phyloP scores from a whole-genome alignment of 495 filamentous ascomycete genomes.

The Paragyromitra xinjiangensis region DNA sequence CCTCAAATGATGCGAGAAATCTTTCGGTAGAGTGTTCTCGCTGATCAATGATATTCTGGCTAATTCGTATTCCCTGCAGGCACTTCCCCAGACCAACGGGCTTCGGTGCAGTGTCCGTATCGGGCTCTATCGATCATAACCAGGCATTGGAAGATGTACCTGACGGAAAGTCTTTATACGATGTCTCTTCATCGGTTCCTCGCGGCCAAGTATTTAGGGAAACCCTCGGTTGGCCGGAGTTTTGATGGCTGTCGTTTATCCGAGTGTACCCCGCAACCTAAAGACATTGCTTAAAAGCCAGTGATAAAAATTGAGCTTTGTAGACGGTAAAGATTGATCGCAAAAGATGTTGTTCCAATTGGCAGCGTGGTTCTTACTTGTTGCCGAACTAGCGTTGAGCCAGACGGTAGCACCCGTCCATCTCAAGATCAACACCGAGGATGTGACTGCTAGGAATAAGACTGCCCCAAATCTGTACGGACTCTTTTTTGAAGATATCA shows the following conservation, averaged over 20 bases:
- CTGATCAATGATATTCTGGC: slow-evolving; percentile 6
- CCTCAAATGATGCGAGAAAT: slow-evolving; percentile 22
- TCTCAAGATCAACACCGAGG: slow-evolving; percentile 29
- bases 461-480: slow-evolving; percentile 35
- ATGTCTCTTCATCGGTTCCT: not conserved
- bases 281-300: slow-evolving; percentile 17
- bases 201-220: not conserved
- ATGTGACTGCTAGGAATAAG: slow-evolving; percentile 36
- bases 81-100: not conserved
- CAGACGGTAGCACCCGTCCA: slow-evolving; percentile 26
- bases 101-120: not conserved
- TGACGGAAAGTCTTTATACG: not conserved
- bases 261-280: slow-evolving; percentile 15
- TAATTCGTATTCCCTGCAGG: slow-evolving; percentile 23
- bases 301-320: not conserved
- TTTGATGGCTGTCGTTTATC: slow-evolving; percentile 11
- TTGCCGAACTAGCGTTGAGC: not conserved
- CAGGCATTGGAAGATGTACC: not conserved
- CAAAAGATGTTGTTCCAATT: slow-evolving; percentile 15
- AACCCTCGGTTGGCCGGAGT: slow-evolving; percentile 12
- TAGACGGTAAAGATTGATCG: not conserved
- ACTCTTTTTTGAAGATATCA: slow-evolving; percentile 35
- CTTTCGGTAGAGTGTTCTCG: not conserved
- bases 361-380: not conserved
- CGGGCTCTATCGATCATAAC: slow-evolving; percentile 1